These are phyloP conservation scores for Aspergillus ostianus DNA, from an alignment of 495 filamentous ascomycete genomes.

Conservation along the genomic window DNA sequence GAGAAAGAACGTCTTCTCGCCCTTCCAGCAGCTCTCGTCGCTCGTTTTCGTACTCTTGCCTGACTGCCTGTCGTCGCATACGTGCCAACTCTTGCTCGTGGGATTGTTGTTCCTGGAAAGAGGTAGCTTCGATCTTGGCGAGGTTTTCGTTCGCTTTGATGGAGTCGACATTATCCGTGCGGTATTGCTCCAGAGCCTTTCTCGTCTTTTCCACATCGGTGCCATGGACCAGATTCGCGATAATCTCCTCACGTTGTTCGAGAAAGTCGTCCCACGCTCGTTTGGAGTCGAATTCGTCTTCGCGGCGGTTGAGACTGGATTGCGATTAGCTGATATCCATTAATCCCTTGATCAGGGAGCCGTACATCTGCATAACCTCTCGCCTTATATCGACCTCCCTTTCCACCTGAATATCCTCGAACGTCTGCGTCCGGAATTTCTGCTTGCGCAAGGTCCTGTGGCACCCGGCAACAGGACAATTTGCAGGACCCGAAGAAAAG, in stretches of 20 bases:
- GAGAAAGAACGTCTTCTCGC: slow-evolving; percentile 56
- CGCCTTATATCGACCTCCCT: slow-evolving; percentile 90
- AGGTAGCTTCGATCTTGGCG: slow-evolving; percentile 51
- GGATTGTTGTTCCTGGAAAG: slow-evolving; percentile 57
- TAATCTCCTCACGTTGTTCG: slow-evolving; percentile 85
- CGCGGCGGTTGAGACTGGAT: slow-evolving; percentile 70
- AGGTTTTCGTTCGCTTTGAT: slow-evolving; percentile 56
- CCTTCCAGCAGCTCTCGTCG: slow-evolving; percentile 57
- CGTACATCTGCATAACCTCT: slow-evolving; percentile 68
- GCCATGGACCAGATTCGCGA: slow-evolving; percentile 79
- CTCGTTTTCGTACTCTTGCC: slow-evolving; percentile 63
- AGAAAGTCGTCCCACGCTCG: slow-evolving; percentile 90
- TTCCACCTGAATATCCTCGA: slow-evolving; percentile 86
- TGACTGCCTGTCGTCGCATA: slow-evolving; percentile 52
- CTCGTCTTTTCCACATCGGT: slow-evolving; percentile 70
- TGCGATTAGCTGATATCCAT: neutral
- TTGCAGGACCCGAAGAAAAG: slow-evolving; percentile 84
- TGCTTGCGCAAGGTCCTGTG: slow-evolving; percentile 78
- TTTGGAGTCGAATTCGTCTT: slow-evolving; percentile 86
- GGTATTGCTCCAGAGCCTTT: slow-evolving; percentile 62
- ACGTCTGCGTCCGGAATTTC: slow-evolving; percentile 82
- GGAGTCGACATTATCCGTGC: slow-evolving; percentile 60
- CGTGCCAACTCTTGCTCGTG: slow-evolving; percentile 68
- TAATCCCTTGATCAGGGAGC: neutral
- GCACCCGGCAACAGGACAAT: slow-evolving; percentile 88